phyloP scores from a whole-genome alignment of 1,139 yeast species.

The Taphrina wiesneri region DNA sequence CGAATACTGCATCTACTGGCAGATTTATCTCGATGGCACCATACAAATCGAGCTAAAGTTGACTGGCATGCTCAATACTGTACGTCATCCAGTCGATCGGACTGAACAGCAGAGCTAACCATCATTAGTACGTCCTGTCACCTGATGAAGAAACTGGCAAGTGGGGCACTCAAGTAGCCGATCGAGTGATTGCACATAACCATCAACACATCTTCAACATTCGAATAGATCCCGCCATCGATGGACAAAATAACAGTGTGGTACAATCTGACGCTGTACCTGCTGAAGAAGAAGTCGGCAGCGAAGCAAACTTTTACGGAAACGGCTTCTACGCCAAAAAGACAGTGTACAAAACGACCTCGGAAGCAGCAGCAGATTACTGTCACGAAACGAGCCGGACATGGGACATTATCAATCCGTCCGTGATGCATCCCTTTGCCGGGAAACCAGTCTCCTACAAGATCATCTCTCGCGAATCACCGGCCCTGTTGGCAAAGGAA shows the following conservation, averaged over 20 bases:
- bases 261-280: constrained; percentile 66
- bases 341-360: constrained; percentile 65
- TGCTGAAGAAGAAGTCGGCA: constrained; percentile 62
- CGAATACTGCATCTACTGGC: constrained; percentile 82
- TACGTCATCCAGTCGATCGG: background rate
- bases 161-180: constrained; percentile 80
- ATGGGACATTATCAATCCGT: constrained; percentile 79
- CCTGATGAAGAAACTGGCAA: constrained; percentile 68
- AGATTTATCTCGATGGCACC: constrained; percentile 78
- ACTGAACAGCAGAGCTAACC: background rate
- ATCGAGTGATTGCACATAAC: constrained; percentile 78
- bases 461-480: constrained; percentile 73
- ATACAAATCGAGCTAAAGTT: constrained; percentile 74
- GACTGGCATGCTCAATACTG: constrained; percentile 76
- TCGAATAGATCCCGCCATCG: constrained; percentile 76
- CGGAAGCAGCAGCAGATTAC: constrained; percentile 65
- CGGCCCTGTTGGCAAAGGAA: constrained; percentile 69
- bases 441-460: constrained; percentile 75
- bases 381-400: constrained; percentile 65
- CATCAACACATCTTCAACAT: constrained; percentile 83
- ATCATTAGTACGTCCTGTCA: constrained; percentile 51
- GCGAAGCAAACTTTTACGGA: constrained; percentile 69
- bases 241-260: constrained; percentile 75
- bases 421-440: constrained; percentile 63
- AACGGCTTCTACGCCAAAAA: constrained; percentile 68